Percentiles rank a stretch among this genome's conserved stretches.
Evolutionary conservation across 768 basidiomycete species (phyloP).

Genomic region (Suillus fuscotomentosus): DNA sequence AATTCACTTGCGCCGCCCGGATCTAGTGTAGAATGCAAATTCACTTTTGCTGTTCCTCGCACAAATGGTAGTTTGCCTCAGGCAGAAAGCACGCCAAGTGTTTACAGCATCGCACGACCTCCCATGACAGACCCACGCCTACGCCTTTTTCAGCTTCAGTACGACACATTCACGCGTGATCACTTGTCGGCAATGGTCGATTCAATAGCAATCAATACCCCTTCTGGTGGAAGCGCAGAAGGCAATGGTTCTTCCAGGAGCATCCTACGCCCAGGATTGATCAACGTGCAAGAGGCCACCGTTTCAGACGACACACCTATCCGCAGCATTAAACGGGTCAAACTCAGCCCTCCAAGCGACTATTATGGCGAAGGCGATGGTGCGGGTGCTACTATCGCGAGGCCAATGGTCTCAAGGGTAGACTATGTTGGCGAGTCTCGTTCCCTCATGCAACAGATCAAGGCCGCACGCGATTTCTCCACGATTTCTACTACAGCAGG

Average conservation of each 20-base stretch:
- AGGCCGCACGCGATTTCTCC: slow-evolving; percentile 73
- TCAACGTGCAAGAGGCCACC: slow-evolving; percentile 47
- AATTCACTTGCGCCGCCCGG: slow-evolving; percentile 7
- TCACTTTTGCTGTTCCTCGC: slow-evolving; percentile 73
- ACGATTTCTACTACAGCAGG: slow-evolving; percentile 66
- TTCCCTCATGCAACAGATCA: slow-evolving; percentile 78
- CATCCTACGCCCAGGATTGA: slow-evolving; percentile 39
- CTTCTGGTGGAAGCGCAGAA: slow-evolving; percentile 53
- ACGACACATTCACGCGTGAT: slow-evolving; percentile 94
- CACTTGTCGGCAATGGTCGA: slow-evolving; percentile 94
- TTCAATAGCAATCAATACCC: slow-evolving; percentile 82
- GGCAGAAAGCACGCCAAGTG: slow-evolving; percentile 60
- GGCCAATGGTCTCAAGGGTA: slow-evolving; percentile 46
- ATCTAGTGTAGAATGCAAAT: slow-evolving; percentile 52
- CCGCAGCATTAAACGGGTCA: slow-evolving; percentile 78
- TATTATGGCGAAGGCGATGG: slow-evolving; percentile 51
- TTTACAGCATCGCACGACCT: slow-evolving; percentile 20
- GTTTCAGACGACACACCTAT: slow-evolving; percentile 47
- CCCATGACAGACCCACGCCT: slow-evolving; percentile 70
- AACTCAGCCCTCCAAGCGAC: slow-evolving; percentile 68
- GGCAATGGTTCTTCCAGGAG: slow-evolving; percentile 44
- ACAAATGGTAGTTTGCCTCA: slow-evolving; percentile 41
- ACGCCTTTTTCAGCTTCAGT: slow-evolving; percentile 88
- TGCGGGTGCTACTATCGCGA: slow-evolving; percentile 46
- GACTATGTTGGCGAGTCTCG: slow-evolving; percentile 80